These are phyloP conservation scores for Anacardium occidentale DNA, from an alignment of 345 rosid species.

Conservation along the genomic window DNA sequence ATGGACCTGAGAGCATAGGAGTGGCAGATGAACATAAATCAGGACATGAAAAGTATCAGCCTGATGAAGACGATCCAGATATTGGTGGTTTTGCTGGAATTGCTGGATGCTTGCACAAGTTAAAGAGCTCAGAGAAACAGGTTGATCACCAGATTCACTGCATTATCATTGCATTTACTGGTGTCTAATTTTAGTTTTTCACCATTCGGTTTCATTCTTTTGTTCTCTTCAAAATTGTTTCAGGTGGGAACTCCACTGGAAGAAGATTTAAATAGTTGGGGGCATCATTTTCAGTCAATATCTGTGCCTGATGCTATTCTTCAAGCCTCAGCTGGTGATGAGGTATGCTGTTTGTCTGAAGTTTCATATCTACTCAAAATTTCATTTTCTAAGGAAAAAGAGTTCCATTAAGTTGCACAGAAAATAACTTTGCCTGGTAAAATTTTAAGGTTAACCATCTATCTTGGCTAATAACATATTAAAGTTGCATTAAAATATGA, in stretches of 20 bases:
- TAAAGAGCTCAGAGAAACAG: constrained; percentile 86
- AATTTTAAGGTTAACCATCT: neutral
- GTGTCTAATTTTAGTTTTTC: constrained; percentile 1
- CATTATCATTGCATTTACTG: neutral
- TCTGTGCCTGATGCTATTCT: constrained; percentile 82
- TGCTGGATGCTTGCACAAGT: constrained; percentile 60
- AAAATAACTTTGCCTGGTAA: neutral
- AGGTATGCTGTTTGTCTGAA: constrained; percentile 43
- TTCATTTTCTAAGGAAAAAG: neutral
- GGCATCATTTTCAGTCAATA: constrained; percentile 70
- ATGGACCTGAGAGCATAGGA: constrained; percentile 27
- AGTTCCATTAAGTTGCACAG: neutral
- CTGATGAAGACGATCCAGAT: constrained; percentile 44
- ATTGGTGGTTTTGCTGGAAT: constrained; percentile 85
- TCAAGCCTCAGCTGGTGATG: constrained; percentile 93
- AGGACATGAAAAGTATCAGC: constrained; percentile 21
- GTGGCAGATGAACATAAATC: constrained; percentile 36
- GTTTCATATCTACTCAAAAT: constrained; percentile 3
- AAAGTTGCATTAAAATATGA: neutral
- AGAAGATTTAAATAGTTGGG: constrained; percentile 91
- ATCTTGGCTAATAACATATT: neutral
- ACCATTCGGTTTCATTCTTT: constrained; percentile 7
- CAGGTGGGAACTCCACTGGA: constrained; percentile 89
- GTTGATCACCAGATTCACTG: constrained; percentile 30
- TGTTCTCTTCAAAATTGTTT: constrained; percentile 18